Base-by-base conservation (phyloP, 257 asterid genomes). In the Eucommia ulmoides region DNA sequence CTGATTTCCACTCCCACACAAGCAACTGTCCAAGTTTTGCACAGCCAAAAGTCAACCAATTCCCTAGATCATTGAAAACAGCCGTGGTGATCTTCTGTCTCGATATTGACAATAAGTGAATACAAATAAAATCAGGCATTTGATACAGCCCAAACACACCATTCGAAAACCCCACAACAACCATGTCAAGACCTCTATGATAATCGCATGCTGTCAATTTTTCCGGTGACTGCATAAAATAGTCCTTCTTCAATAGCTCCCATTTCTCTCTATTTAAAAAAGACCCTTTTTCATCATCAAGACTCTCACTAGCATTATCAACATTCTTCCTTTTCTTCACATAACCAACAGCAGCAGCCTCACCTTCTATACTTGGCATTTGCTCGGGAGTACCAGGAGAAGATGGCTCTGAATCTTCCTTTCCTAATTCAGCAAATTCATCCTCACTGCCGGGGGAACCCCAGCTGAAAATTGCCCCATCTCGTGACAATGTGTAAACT, bases 1-100 rank as follows among this genome's bases (percentile, higher is more conserved):
- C 98, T 1, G 96, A 85, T 64, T 91, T 86, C 96, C 96, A 91
- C 77, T 85, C 98, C 98, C 98, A 86, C 48, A 91, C 98, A 44
- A 86, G 93, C 80, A 91, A 69, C 80, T 91, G 98, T 61, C 98
- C 96, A 52, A 91, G 92, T 84, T 71, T 80, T 6, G 95, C 95
- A 60, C 96, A 85, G 47, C 98, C 98, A 44, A 91, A 83, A 0
- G 88, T 80, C 55, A 91, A 68, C 98, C 98, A 91, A 58, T 91
- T 86, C 44, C 98, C 98, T 16, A 73, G 71, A 65, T 60, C 95
- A 75, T 86, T 91, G 65, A 91, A 91, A 42, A 75, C 77, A 0
- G 88, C 88, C 0, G 88, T 76, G 2, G 94, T 82, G 38, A 91
- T 78, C 76, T 89, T 89, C 78, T 83, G 93, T 35, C 93, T 60